Evolutionary conservation across 768 basidiomycete species (phyloP), one percentile per base, ranked within the genome.

Genomic region (Strobilomyces echinocephalus): DNA sequence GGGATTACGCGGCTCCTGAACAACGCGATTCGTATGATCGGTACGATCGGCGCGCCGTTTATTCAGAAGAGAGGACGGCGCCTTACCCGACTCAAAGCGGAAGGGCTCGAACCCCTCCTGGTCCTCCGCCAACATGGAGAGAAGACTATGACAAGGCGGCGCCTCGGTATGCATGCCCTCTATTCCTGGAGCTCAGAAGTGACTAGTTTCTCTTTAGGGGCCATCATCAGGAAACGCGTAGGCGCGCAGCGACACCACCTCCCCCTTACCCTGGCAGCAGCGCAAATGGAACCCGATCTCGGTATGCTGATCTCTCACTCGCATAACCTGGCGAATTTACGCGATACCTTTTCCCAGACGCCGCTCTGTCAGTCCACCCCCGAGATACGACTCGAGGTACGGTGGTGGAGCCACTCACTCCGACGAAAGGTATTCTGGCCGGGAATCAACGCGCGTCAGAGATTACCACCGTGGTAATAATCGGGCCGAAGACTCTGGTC

Each of bases 281-380:
- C 34, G 57, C 67, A 28, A 72, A 74, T 42, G 76, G 77, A 52
- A 63, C 73, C 49, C 70, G 73, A 59, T 65, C 74, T 68, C 61
- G 76, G 83, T 74, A 21, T 42, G 58, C 26, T 42, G 46, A 42
- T 40, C 46, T 16, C 26, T 38, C 55, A 5, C 49, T 55, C 20
- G 41, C n/a, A 2, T 24, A 5, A 12, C 3, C 16, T 0, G 20
- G 2, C 21, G 5, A n/a, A 15, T 18, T 56, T 21, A 54, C 42
- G 4, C 8, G 35, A 50, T 24, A 42, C 24, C 18, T 38, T 48
- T 18, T 49, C 21, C 28, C 55, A 87, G 86, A 53, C 84, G 88
- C 60, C 84, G 88, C 49, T 91, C 88, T 33, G 77, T 82, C 61
- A 90, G 88, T 61, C 81, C 80, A 55, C 77, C 79, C 56, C 71